phyloP scores from a whole-genome alignment of 2,329 filamentous ascomycete species.

The Colletotrichum coccodes region DNA sequence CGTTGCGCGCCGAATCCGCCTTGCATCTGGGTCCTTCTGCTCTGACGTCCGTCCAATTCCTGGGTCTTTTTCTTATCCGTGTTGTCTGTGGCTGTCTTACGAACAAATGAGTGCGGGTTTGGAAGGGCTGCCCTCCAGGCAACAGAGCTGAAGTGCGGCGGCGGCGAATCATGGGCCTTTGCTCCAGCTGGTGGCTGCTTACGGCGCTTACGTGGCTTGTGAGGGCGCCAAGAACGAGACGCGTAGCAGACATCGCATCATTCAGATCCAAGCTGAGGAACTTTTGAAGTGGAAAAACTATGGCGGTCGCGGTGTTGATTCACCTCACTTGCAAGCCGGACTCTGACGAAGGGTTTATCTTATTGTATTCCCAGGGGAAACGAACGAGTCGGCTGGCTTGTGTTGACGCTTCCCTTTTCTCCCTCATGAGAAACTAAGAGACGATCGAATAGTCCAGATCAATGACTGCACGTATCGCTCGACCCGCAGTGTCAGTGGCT shows the following conservation, averaged over 20 bases:
- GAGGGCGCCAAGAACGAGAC: constrained; percentile 16
- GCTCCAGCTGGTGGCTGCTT: constrained; percentile 7
- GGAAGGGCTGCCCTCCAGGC: constrained; percentile 2
- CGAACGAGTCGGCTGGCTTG: no score
- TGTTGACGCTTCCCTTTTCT: no score
- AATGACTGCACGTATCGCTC: no score
- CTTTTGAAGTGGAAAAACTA: background rate
- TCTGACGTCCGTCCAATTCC: background rate
- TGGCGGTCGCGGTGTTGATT: no score
- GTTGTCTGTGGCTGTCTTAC: background rate
- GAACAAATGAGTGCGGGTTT: background rate
- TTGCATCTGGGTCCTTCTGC: background rate
- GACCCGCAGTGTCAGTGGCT: no score
- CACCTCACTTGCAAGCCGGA: no score
- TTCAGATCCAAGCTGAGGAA: background rate
- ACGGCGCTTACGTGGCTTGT: constrained; percentile 30
- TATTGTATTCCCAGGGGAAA: no score
- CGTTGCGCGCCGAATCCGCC: background rate
- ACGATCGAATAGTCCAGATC: no score
- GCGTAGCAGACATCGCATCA: background rate
- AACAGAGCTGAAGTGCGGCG: constrained; percentile 12
- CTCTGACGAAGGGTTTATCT: no score
- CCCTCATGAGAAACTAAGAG: no score
- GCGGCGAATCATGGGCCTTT: constrained; percentile 3
- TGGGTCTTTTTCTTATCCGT: background rate